Evolutionary conservation across 1,284 basidiomycete genomes (phyloP).

Genomic region (Cutaneotrichosporon sp.): DNA sequence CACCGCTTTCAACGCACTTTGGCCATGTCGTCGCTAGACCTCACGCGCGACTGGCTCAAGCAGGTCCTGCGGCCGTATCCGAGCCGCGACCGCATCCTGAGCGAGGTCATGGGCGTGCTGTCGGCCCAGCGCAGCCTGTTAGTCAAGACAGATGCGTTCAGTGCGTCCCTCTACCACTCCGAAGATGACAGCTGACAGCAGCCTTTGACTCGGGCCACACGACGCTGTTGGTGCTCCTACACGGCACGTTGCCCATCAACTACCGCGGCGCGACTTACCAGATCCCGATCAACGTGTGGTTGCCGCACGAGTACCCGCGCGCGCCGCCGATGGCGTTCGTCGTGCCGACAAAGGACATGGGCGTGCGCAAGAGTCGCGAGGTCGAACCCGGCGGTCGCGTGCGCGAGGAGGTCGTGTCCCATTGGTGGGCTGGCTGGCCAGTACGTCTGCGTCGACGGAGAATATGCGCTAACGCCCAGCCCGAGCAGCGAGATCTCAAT

Average conservation of each 20-base stretch:
- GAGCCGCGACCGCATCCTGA: constrained; percentile 55
- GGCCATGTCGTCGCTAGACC: constrained; percentile 34
- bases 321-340: constrained; percentile 86
- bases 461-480: constrained; percentile 31
- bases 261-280: constrained; percentile 78
- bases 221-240: constrained; percentile 79
- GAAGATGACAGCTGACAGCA: constrained; percentile 44
- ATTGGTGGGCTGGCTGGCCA: constrained; percentile 80
- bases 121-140: constrained; percentile 60
- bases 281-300: constrained; percentile 87
- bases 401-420: constrained; percentile 49
- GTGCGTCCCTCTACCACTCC: constrained; percentile 51
- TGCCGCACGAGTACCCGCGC: constrained; percentile 73
- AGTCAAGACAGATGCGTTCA: constrained; percentile 90
- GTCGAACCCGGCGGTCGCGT: constrained; percentile 76
- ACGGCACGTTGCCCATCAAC: constrained; percentile 83
- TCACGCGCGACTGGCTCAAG: constrained; percentile 65
- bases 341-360: constrained; percentile 87
- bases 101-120: constrained; percentile 65
- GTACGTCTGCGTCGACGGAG: constrained; percentile 51
- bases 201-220: constrained; percentile 92
- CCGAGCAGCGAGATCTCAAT: constrained; percentile 55
- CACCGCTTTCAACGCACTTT: neutral
- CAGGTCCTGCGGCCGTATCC: constrained; percentile 64
- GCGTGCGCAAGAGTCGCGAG: constrained; percentile 68